These are phyloP conservation scores for Colletotrichum tabaci DNA, from an alignment of 2,329 filamentous ascomycete genomes.

Conservation along the genomic window DNA sequence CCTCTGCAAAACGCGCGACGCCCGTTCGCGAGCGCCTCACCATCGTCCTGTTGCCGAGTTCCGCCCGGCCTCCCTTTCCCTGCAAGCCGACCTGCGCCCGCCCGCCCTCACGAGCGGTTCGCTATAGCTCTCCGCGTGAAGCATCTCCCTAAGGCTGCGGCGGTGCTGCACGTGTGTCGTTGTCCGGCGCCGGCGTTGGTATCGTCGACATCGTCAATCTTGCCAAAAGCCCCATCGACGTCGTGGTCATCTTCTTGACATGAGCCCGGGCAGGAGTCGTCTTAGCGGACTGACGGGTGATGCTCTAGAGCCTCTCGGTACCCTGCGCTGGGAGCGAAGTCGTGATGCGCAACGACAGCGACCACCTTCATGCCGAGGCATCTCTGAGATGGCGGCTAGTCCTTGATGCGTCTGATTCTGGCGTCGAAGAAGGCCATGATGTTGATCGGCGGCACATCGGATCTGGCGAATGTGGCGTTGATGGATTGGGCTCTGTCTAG, in stretches of 20 bases:
- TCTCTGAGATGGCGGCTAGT: background rate
- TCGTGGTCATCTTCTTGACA: constrained; percentile 2
- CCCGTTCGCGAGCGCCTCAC: constrained; percentile 32
- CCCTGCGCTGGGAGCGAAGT: background rate
- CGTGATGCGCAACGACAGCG: constrained; percentile 25
- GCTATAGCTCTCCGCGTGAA: constrained; percentile 10
- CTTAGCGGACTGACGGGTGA: constrained; percentile 3
- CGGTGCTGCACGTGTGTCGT: constrained; percentile 7
- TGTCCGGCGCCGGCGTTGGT: background rate
- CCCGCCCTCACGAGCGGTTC: constrained; percentile 13
- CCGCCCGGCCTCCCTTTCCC: constrained; percentile 10
- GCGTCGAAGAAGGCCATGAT: constrained; percentile 15
- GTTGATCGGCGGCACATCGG: constrained; percentile 13
- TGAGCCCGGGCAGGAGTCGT: background rate
- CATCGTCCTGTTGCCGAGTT: constrained; percentile 19
- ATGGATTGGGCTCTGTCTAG: background rate
- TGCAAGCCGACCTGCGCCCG: constrained; percentile 19
- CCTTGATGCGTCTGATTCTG: constrained; percentile 15
- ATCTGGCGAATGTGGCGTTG: background rate
- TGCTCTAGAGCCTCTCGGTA: background rate
- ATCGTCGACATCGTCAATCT: background rate
- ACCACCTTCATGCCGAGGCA: constrained; percentile 22
- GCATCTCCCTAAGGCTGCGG: constrained; percentile 31
- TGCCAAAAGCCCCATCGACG: background rate
- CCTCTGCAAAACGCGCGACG: constrained; percentile 23